These are phyloP conservation scores for Botrytis galanthina DNA, from an alignment of 2,329 filamentous ascomycete species.

Conservation along the genomic window DNA sequence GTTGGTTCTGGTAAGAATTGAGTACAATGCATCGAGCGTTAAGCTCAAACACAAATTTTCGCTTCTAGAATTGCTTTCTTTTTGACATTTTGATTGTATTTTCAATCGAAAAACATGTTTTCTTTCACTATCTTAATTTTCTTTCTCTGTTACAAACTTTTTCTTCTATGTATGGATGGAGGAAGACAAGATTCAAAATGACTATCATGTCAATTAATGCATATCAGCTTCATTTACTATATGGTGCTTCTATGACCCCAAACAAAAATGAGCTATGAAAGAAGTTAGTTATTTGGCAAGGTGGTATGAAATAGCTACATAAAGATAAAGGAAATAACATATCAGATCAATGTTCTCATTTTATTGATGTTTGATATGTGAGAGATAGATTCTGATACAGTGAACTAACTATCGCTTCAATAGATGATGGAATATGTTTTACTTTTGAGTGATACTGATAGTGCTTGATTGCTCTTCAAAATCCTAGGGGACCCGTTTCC, in stretches of 20 bases:
- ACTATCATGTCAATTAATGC: conserved; percentile 14
- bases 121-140: conserved; percentile 11
- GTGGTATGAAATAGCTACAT: conserved; percentile 7
- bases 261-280: not conserved
- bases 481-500: not conserved
- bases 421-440: not conserved
- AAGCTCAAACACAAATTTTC: conserved; percentile 23
- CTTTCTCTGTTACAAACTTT: not conserved
- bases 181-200: not conserved
- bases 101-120: conserved; percentile 14
- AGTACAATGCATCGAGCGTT: conserved; percentile 11
- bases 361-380: not conserved
- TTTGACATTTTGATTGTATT: conserved; percentile 23
- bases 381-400: not conserved
- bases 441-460: not conserved
- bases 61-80: conserved; percentile 30
- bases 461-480: not conserved
- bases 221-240: conserved; percentile 9
- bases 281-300: conserved; percentile 4
- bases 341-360: conserved; percentile 2
- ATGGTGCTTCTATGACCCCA: not conserved
- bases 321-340: not conserved
- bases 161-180: conserved; percentile 15
- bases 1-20: conserved; percentile 21
- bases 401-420: not conserved